Base-by-base conservation (phyloP, 331 rosid genomes). In the Stylosanthes scabra region DNA sequence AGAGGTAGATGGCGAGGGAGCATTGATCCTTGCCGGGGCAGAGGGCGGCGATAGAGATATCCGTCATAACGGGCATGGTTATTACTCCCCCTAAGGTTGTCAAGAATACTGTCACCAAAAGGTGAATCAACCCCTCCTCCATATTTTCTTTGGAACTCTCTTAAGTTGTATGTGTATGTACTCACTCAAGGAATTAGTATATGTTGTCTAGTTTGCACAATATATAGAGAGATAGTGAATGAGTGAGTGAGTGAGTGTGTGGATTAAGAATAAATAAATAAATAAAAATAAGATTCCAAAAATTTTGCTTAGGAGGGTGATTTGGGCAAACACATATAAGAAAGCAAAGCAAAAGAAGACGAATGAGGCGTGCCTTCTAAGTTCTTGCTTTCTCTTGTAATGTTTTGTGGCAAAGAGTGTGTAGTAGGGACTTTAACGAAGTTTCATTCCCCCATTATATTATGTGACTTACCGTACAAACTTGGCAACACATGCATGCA, bases 1-100 rank as follows among this genome's bases (percentile, higher is more conserved):
- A 16, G 83, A 93, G 97, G 78, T 89, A 93, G 72, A 91, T 93
- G 80, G 98, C 97, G 20, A 91, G 92, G 0, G 98, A 88, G 59
- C 98, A 93, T 56, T 88, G 81, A 12, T 86, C 87, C 44, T 50
- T 82, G 20, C 86, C 90, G 1, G 94, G 97, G 61, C 98, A 93
- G 3, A 91, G 83, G 3, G 97, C 98, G 1, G 74, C 49, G 86
- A 93, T 83, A 25, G 90, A 91, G 1, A 93, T 83, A 3, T 91
- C 98, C 0, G 90, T 91, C 3, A 91, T 88, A 11, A 82, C 81
- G 0, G 98, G 91, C 46, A 78, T 0, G 16, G 72, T 89, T 31
- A 80, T 63, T 7, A 71, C 25, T 2, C 0, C 74, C 0, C 87
- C 85, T 10, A 80, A 52, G 0, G 85, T 77, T 0, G 83, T 39